Evolutionary conservation across 2,329 filamentous ascomycete genomes (phyloP).

Genomic region (Xylariaceae sp.): DNA sequence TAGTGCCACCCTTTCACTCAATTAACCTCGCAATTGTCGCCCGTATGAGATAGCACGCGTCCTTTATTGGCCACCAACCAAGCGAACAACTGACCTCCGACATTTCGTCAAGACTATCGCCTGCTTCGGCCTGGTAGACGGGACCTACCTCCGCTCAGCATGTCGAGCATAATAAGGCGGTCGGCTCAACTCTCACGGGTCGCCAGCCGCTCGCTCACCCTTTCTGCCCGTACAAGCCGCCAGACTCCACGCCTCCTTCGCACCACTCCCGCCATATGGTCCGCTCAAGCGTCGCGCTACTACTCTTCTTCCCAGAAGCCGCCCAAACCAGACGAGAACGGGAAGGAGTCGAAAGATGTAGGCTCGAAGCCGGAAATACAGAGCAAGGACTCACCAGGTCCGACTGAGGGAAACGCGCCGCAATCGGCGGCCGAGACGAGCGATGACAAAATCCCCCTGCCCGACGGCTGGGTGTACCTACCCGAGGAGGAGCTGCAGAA

Average conservation of each 20-base stretch:
- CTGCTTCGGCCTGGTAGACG: constrained; percentile 17
- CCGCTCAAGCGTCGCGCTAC: constrained; percentile 19
- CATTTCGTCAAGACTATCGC: constrained; percentile 18
- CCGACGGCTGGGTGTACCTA: constrained; percentile 28
- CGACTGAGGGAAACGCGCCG: constrained; percentile 19
- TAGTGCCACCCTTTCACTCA: no score
- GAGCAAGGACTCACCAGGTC: constrained; percentile 27
- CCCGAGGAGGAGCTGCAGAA: constrained; percentile 17
- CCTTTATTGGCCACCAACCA: constrained; percentile 6
- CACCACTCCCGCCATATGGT: constrained; percentile 23
- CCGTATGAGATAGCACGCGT: constrained; percentile 22
- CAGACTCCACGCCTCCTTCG: constrained; percentile 23
- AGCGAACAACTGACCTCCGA: no score
- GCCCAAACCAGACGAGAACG: constrained; percentile 17
- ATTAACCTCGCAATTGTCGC: constrained; percentile 7
- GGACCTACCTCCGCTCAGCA: constrained; percentile 23
- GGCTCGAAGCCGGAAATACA: constrained; percentile 22
- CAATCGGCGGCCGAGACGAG: constrained; percentile 4
- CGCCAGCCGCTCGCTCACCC: constrained; percentile 21
- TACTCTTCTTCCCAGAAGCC: constrained; percentile 23
- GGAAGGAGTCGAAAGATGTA: constrained; percentile 8
- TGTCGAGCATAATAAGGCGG: constrained; percentile 31
- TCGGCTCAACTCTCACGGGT: constrained; percentile 26
- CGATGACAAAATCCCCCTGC: constrained; percentile 18
- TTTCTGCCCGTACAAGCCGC: constrained; percentile 22